A percentile compares a stretch with the other conserved stretches of the same genome.
Conservation (phyloP, 2,329 filamentous ascomycete species). For the Colletotrichum tanaceti region DNA sequence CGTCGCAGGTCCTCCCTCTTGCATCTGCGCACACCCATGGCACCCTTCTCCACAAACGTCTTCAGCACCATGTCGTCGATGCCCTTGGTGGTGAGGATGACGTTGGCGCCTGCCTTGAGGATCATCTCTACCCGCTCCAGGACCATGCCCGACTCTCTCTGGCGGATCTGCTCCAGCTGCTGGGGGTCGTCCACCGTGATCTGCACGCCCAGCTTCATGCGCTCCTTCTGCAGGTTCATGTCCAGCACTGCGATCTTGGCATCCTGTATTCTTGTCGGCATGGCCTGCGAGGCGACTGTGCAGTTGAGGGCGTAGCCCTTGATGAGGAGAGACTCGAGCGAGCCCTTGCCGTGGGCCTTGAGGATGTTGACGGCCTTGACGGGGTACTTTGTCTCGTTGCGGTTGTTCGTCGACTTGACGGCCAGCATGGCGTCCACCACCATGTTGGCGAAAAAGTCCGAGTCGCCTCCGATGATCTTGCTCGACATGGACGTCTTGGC, state of each 20-base stretch:
- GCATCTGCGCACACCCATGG: constrained; percentile 94
- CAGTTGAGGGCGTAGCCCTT: constrained; percentile 99
- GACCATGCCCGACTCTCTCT: constrained; percentile 92
- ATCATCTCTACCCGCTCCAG: constrained; percentile 97
- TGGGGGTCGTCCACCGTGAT: constrained; percentile 98
- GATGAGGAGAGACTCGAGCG: constrained; percentile 86
- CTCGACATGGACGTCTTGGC: constrained; percentile 99
- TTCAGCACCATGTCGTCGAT: constrained; percentile 97
- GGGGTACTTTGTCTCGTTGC: constrained; percentile 92
- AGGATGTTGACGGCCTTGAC: constrained; percentile 99
- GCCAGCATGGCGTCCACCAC: constrained; percentile 95
- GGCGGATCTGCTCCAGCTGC: constrained; percentile 96
- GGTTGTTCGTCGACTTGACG: constrained; percentile 92
- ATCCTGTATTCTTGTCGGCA: constrained; percentile 91
- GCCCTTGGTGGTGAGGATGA: constrained; percentile 96
- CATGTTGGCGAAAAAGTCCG: constrained; percentile 97
- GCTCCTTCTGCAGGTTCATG: constrained; percentile 98
- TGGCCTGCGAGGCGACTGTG: constrained; percentile 97
- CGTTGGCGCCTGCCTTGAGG: constrained; percentile 95
- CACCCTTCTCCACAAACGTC: constrained; percentile 91
- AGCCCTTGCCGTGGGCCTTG: constrained; percentile 96
- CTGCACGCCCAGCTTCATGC: constrained; percentile 99
- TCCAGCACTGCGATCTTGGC: constrained; percentile 97
- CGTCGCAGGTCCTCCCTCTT: constrained; percentile 98
- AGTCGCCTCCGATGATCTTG: constrained; percentile 97